A percentile compares a stretch with the other conserved stretches of the same genome.
Conservation (phyloP, 179 eudicot species). For the Nepenthes alata region DNA sequence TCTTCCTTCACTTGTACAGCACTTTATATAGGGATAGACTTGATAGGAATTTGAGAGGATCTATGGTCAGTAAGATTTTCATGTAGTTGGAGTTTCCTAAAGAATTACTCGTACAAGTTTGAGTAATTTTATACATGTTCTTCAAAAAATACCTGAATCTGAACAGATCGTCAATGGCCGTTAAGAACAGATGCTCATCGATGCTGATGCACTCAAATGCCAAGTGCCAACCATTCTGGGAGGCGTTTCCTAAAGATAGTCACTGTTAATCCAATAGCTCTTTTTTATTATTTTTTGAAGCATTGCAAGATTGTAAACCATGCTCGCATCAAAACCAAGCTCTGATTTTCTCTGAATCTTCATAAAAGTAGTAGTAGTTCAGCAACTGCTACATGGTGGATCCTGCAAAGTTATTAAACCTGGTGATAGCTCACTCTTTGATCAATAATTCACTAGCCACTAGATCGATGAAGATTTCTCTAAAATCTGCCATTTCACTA, state of each 20-base stretch:
- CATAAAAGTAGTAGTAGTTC: too few relatives aligned
- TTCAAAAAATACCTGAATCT: not conserved
- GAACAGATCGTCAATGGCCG: not conserved
- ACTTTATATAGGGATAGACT: constrained; percentile 70
- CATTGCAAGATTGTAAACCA: too few relatives aligned
- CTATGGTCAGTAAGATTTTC: too few relatives aligned
- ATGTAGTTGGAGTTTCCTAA: constrained; percentile 3
- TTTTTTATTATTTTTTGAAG: too few relatives aligned
- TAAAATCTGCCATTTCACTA: too few relatives aligned
- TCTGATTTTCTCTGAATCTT: too few relatives aligned
- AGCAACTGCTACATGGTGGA: too few relatives aligned
- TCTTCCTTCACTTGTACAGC: constrained; percentile 97
- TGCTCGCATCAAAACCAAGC: too few relatives aligned
- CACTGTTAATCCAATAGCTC: too few relatives aligned
- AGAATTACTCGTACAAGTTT: not conserved
- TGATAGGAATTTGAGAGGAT: constrained; percentile 4
- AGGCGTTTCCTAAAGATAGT: too few relatives aligned
- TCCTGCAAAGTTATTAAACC: too few relatives aligned
- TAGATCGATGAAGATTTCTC: constrained; percentile 3
- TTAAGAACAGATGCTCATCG: constrained; percentile 46
- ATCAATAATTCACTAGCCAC: not conserved
- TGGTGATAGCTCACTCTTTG: too few relatives aligned
- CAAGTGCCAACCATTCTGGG: not conserved
- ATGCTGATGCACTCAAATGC: not conserved
- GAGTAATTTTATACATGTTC: not conserved